These are phyloP conservation scores for Plasmodium adleri DNA, from an alignment of 169 alveolate genomes.

Conservation along the genomic window DNA sequence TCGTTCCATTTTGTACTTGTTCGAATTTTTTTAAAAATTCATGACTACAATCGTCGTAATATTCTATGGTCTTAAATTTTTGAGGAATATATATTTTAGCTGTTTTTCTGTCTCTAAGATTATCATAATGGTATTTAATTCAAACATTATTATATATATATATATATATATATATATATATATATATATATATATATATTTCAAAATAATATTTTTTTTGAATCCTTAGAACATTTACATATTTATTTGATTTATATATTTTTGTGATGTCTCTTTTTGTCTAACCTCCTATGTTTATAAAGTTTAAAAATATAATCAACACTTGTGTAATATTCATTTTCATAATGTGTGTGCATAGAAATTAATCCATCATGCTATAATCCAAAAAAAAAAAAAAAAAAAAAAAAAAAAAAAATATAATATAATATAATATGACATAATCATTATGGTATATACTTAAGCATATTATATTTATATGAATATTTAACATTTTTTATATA, in stretches of 20 bases:
- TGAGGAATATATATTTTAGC: constrained; percentile 55
- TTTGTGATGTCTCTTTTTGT: not conserved
- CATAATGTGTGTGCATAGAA: constrained; percentile 65
- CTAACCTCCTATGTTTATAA: constrained; percentile 58
- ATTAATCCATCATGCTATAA: constrained; percentile 67
- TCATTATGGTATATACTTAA: not conserved
- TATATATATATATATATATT: not conserved
- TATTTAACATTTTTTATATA: not conserved
- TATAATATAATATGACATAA: not conserved
- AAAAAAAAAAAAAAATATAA: not conserved
- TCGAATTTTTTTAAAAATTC: constrained; percentile 35
- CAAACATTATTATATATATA: no score
- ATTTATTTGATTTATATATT: not conserved
- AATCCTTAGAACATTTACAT: not conserved
- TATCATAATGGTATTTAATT: not conserved
- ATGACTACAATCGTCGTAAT: constrained; percentile 38
- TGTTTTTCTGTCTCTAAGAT: constrained; percentile 44
- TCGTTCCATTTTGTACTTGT: constrained; percentile 8
- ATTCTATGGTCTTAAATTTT: constrained; percentile 46
- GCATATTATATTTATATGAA: not conserved
- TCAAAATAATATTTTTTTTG: not conserved
- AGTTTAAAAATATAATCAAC: constrained; percentile 41
- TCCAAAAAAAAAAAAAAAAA: not conserved
- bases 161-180: not conserved
- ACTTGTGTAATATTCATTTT: constrained; percentile 27